Percentiles rank a stretch among this genome's conserved stretches.
Evolutionary conservation across 371 early-diverging fungal genomes (phyloP).

Genomic region (Aphelidium insulamus): DNA sequence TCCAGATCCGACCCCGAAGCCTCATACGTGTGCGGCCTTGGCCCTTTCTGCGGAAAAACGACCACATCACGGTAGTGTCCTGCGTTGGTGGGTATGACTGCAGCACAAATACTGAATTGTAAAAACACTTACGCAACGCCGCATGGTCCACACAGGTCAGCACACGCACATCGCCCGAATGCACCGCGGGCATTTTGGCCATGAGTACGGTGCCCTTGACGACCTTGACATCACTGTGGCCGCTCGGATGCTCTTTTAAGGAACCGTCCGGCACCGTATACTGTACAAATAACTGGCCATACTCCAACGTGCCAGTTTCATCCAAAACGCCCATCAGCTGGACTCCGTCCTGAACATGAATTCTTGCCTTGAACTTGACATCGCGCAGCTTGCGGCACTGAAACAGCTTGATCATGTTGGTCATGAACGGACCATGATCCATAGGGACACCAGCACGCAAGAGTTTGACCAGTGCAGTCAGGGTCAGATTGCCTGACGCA

Average conservation of each 20-base stretch:
- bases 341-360: constrained; percentile 38
- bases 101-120: too few relatives aligned
- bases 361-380: constrained; percentile 38
- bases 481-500: neutral
- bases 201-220: constrained; percentile 25
- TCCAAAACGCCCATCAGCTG: constrained; percentile 55
- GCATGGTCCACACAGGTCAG: constrained; percentile 37
- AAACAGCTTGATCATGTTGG: constrained; percentile 26
- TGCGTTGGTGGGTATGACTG: too few relatives aligned
- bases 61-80: constrained; percentile 45
- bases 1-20: constrained; percentile 68
- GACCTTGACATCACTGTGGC: too few relatives aligned
- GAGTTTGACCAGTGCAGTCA: neutral
- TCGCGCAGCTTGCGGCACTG: constrained; percentile 28
- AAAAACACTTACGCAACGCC: constrained; percentile 18
- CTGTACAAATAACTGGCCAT: constrained; percentile 43
- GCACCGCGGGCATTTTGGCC: constrained; percentile 47
- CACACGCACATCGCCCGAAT: constrained; percentile 59
- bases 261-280: too few relatives aligned
- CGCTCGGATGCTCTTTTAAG: too few relatives aligned
- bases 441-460: neutral
- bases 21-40: constrained; percentile 46
- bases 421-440: constrained; percentile 31
- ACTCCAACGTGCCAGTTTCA: constrained; percentile 35
- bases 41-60: constrained; percentile 52